A percentile compares a stretch with the other conserved stretches of the same genome.
Evolutionary conservation across 169 alveolate genomes (phyloP).

Genomic region (Plasmodium berghei): DNA sequence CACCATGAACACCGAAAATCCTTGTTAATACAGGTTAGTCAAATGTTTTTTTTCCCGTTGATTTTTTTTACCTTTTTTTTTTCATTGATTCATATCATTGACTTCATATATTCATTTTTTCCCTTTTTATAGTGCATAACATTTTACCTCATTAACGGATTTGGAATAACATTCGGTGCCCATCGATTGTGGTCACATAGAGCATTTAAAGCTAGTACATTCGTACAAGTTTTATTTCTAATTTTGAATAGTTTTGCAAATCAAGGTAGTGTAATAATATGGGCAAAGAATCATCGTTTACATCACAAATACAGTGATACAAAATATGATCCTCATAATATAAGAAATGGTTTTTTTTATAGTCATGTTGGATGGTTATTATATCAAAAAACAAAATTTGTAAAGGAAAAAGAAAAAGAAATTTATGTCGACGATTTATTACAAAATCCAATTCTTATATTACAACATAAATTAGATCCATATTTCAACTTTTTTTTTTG

Average conservation of each 20-base stretch:
- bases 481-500: constrained; percentile 86
- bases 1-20: constrained; percentile 76
- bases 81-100: too few species aligned
- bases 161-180: constrained; percentile 92
- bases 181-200: constrained; percentile 92
- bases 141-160: constrained; percentile 83
- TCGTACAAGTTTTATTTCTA: constrained; percentile 82
- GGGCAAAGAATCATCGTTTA: constrained; percentile 89
- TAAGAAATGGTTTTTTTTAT: constrained; percentile 87
- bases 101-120: neutral
- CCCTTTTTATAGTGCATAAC: constrained; percentile 59
- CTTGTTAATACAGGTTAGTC: constrained; percentile 79
- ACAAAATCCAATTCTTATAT: constrained; percentile 76
- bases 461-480: constrained; percentile 84
- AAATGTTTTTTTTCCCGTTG: neutral
- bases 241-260: constrained; percentile 87
- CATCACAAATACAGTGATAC: constrained; percentile 90
- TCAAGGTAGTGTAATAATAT: constrained; percentile 89
- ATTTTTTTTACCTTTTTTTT: neutral
- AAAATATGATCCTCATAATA: constrained; percentile 88
- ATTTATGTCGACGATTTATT: constrained; percentile 79
- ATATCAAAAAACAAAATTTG: constrained; percentile 78
- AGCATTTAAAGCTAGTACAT: constrained; percentile 85
- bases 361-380: constrained; percentile 91
- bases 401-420: constrained; percentile 79